These are phyloP conservation scores for Fraxinus quadrangulata DNA, from an alignment of 257 asterid genomes.

Conservation along the genomic window DNA sequence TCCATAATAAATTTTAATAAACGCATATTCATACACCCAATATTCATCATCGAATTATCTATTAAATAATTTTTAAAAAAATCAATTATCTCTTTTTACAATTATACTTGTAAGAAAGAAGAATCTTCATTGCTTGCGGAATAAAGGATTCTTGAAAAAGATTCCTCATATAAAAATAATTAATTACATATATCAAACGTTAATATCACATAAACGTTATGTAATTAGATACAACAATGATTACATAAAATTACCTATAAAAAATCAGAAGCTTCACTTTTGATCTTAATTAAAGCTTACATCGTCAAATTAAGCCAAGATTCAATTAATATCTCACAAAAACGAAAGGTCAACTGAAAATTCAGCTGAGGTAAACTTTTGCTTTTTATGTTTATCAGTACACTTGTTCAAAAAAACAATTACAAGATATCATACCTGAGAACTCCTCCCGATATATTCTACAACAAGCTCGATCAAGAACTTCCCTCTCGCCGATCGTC, in stretches of 20 bases:
- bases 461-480: slow-evolving; percentile 27
- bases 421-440: slow-evolving; percentile 49
- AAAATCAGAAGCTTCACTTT: slow-evolving; percentile 3
- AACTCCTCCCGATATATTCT: not conserved
- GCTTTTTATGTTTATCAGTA: too few relatives aligned
- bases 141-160: not conserved
- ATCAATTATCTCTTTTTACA: not conserved
- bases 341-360: slow-evolving; percentile 5
- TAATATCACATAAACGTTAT: too few relatives aligned
- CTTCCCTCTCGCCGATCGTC: not conserved
- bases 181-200: not conserved
- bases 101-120: not conserved
- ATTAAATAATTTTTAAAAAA: not conserved
- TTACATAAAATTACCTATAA: too few relatives aligned
- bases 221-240: too few relatives aligned
- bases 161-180: not conserved
- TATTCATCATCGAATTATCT: not conserved
- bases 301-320: not conserved
- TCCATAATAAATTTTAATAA: slow-evolving; percentile 20
- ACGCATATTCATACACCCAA: not conserved
- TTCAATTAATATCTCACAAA: not conserved
- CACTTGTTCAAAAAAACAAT: not conserved
- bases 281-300: slow-evolving; percentile 7
- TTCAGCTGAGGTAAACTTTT: not conserved
- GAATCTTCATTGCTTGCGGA: not conserved